These are phyloP conservation scores for Fusarium sp. DNA, from an alignment of 2,329 filamentous ascomycete genomes.

Conservation along the genomic window DNA sequence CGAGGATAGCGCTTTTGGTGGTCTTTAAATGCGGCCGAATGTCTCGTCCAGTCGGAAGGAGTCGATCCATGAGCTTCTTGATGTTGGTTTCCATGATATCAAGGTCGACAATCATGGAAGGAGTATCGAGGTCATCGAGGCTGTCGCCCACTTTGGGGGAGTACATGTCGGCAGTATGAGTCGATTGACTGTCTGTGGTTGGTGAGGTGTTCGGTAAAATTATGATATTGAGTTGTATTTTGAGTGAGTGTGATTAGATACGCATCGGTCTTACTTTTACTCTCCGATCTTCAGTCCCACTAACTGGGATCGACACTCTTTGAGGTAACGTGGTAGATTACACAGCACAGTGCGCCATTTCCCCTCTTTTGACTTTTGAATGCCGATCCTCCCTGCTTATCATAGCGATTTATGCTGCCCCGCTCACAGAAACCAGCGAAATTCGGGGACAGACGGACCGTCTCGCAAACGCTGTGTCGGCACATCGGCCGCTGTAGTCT, in stretches of 20 bases:
- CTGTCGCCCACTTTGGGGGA: slow-evolving; percentile 19
- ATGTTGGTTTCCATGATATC: slow-evolving; percentile 65
- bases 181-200: neutral
- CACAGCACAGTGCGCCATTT: slow-evolving; percentile 14
- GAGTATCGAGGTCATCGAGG: slow-evolving; percentile 59
- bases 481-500: slow-evolving; percentile 12
- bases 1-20: slow-evolving; percentile 25
- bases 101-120: slow-evolving; percentile 67
- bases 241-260: no score
- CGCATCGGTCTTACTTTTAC: slow-evolving; percentile 9
- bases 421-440: slow-evolving; percentile 20
- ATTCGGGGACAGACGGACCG: slow-evolving; percentile 14
- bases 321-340: slow-evolving; percentile 18
- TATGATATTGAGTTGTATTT: neutral
- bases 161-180: slow-evolving; percentile 6
- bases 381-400: slow-evolving; percentile 3
- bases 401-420: neutral
- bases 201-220: neutral
- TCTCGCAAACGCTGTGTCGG: slow-evolving; percentile 8
- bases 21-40: slow-evolving; percentile 38
- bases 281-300: neutral
- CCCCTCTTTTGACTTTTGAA: neutral
- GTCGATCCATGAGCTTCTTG: slow-evolving; percentile 57
- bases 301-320: neutral
- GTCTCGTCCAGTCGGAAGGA: slow-evolving; percentile 56